A percentile compares a stretch with the other conserved stretches of the same genome.
phyloP scores from a whole-genome alignment of 257 asterid genomes.

The Petrea volubilis region DNA sequence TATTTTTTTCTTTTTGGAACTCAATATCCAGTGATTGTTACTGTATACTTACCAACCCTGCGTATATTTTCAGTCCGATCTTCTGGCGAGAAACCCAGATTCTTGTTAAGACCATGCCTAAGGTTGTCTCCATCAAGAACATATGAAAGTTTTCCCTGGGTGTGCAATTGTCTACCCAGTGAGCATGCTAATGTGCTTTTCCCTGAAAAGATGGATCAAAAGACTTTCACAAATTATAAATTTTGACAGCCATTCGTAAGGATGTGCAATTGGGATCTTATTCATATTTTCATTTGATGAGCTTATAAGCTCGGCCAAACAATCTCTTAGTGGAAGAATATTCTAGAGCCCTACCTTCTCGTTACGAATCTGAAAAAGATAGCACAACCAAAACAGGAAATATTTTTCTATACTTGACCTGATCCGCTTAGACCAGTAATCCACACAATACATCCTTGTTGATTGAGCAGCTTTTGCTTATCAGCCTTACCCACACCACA shows the following conservation, averaged over 20 bases:
- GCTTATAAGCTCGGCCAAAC: too few species aligned
- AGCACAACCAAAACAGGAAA: not conserved
- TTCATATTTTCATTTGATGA: not conserved
- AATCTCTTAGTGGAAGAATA: not conserved
- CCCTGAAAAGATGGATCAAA: slow-evolving; percentile 48
- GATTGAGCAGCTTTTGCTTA: slow-evolving; percentile 80
- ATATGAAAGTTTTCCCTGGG: slow-evolving; percentile 83
- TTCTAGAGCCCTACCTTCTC: not conserved
- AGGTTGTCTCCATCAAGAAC: slow-evolving; percentile 97
- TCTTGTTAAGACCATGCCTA: slow-evolving; percentile 92
- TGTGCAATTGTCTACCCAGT: slow-evolving; percentile 80
- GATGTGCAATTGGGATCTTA: not conserved
- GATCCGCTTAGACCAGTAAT: slow-evolving; percentile 99
- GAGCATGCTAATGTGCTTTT: slow-evolving; percentile 94
- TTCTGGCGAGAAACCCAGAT: slow-evolving; percentile 82
- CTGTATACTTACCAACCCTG: slow-evolving; percentile 77
- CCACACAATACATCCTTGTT: slow-evolving; percentile 96
- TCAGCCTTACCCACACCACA: slow-evolving; percentile 76
- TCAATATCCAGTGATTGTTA: not conserved
- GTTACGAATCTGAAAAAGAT: not conserved
- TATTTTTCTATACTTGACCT: slow-evolving; percentile 39
- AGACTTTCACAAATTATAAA: not conserved
- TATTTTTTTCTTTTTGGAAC: not conserved
- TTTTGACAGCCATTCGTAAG: not conserved
- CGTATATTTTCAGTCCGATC: slow-evolving; percentile 92